A percentile compares a stretch with the other conserved stretches of the same genome.
Conservation (phyloP, 805 yeast species). For the Starmerella geochares region DNA sequence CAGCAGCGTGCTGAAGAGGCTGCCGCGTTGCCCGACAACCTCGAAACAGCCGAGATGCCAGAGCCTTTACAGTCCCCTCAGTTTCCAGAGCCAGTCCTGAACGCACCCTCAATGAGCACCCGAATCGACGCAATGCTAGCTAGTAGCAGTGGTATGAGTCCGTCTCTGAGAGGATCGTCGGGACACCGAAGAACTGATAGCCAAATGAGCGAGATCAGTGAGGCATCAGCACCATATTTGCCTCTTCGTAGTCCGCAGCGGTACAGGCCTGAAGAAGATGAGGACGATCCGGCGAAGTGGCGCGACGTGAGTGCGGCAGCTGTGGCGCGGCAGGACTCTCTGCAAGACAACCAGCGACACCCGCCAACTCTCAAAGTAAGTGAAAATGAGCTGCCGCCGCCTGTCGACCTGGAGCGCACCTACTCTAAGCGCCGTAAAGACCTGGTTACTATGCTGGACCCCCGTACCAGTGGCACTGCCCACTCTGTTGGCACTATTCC, state of each 20-base stretch:
- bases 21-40: not conserved
- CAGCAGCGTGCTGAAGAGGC: not conserved
- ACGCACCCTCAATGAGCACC: conserved; percentile 19
- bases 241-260: not conserved
- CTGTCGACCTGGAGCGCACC: conserved; percentile 22
- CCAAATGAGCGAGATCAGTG: conserved; percentile 16
- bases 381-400: conserved; percentile 14
- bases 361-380: conserved; percentile 23
- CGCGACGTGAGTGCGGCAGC: conserved; percentile 8
- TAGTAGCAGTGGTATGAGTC: conserved; percentile 20
- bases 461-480: conserved; percentile 15
- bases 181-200: conserved; percentile 21
- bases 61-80: conserved; percentile 10
- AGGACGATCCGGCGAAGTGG: conserved; percentile 14
- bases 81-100: conserved; percentile 13
- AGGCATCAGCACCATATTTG: conserved; percentile 7
- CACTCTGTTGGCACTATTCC: conserved; percentile 9
- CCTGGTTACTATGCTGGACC: conserved; percentile 22
- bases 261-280: conserved; percentile 7
- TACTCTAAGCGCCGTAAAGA: conserved; percentile 24
- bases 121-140: conserved; percentile 24
- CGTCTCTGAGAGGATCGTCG: conserved; percentile 7
- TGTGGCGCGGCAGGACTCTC: conserved; percentile 29
- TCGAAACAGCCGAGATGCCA: conserved; percentile 3
- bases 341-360: conserved; percentile 29